Base-by-base conservation (phyloP, 106 monocot species). In the Dioscorea dumetorum region DNA sequence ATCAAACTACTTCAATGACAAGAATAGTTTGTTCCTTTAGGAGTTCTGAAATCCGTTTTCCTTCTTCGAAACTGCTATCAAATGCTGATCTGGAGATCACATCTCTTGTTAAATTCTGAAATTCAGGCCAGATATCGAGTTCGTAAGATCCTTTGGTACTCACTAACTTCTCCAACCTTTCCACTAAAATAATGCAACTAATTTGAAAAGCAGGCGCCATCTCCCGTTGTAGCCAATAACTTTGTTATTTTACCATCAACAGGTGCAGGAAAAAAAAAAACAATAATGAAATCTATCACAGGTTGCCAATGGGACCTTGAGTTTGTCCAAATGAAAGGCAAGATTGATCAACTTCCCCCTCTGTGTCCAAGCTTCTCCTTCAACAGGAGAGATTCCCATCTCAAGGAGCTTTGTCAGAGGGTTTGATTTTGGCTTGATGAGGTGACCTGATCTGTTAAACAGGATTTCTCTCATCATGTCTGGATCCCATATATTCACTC, bases 361-460 rank as follows among this genome's bases (percentile, higher is more conserved):
- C 63, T 58, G 68, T 10, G 72, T 77, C 87, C 87, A 87, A 60
- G 77, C 66, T 57, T 87, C 80, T 13, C 78, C 87, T 58, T 87
- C 80, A 12, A 79, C 75, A 31, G 18, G 66, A 2, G 59, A 18
- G 16, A 83, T 12, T 14, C 80, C 87, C 33, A 2, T 67, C 8
- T 52, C n/a, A 22, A 87, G 58, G n/a, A 77, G 31, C 33, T 60
- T 57, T 48, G 69, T 49, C 5, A 72, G 48, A 23, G 79, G 83
- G 35, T 76, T 74, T 0, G 61, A 1, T 8, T 67, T 64, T 12
- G 68, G 77, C 64, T 80, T 87, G 68, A 28, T 56, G 14, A 80
- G 35, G 33, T 63, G 74, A 1, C 74, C 80, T 11, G 61, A 56
- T 54, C 77, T 83, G 65, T 87, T 54, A 0, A 63, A 60, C 4